A percentile compares a stretch with the other conserved stretches of the same genome.
Evolutionary conservation across 257 asterid species (phyloP).

Genomic region (Nicotiana noctiflora): DNA sequence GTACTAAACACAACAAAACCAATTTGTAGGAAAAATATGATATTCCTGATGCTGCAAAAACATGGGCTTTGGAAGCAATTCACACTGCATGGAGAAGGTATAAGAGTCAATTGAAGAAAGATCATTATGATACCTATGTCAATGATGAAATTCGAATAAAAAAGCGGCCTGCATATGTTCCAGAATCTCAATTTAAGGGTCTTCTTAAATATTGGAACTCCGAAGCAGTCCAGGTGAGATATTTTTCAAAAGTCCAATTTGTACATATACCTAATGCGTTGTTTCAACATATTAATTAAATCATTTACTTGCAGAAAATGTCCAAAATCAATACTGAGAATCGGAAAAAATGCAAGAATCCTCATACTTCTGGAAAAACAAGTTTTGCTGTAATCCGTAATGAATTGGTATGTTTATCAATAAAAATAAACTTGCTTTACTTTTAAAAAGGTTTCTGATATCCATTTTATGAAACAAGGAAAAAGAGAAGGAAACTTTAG

Average conservation of each 20-base stretch:
- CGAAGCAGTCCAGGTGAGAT: background rate
- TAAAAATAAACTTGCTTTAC: background rate
- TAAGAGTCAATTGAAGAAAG: background rate
- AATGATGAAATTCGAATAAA: background rate
- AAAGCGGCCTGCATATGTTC: background rate
- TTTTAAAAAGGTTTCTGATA: background rate
- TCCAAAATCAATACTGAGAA: background rate
- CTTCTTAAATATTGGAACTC: background rate
- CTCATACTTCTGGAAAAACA: background rate
- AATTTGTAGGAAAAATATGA: background rate
- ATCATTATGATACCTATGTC: background rate
- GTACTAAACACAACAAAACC: background rate
- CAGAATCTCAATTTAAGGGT: background rate
- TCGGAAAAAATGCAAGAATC: background rate
- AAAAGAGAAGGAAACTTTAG: background rate
- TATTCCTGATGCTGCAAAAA: background rate
- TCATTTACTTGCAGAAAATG: background rate
- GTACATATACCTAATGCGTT: background rate
- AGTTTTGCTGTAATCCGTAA: background rate
- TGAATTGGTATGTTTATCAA: background rate
- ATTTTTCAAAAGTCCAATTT: background rate
- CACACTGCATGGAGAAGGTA: background rate
- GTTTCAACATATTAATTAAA: background rate
- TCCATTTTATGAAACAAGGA: background rate
- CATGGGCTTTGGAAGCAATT: background rate